These are phyloP conservation scores for Loxodes magnus DNA, from an alignment of 73 alveolate genomes.

Conservation along the genomic window DNA sequence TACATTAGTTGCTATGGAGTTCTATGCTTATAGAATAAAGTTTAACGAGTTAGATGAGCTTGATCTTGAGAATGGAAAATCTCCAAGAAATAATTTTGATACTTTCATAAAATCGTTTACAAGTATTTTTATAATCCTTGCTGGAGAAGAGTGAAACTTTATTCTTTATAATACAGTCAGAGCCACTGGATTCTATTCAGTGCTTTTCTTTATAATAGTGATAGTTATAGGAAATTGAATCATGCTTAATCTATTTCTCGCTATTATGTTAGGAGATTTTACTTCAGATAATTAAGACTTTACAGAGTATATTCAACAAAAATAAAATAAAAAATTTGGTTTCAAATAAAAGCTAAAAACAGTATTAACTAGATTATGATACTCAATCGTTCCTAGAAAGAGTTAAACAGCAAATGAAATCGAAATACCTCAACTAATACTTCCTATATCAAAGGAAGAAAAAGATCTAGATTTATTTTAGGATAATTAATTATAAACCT, in stretches of 20 bases:
- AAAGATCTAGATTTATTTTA: no score
- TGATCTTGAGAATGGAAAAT: constrained; percentile 25
- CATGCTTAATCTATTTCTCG: constrained; percentile 83
- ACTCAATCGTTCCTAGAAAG: no score
- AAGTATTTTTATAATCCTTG: constrained; percentile 25
- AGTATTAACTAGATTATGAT: no score
- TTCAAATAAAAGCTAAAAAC: no score
- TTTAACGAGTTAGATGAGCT: no score
- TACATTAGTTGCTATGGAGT: constrained; percentile 87
- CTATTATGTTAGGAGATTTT: constrained; percentile 81
- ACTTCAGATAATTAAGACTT: constrained; percentile 14
- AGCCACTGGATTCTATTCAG: constrained; percentile 35
- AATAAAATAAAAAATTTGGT: no score
- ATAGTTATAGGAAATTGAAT: constrained; percentile 87
- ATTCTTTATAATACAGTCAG: constrained; percentile 9
- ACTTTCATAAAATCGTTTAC: constrained; percentile 21
- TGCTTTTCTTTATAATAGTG: constrained; percentile 74
- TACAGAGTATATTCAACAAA: constrained; percentile 14
- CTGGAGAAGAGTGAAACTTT: constrained; percentile 54
- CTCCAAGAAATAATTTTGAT: constrained; percentile 28
- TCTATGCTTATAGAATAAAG: constrained; percentile 68
- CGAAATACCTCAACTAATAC: no score
- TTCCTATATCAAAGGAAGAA: no score
- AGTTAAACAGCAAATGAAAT: no score
- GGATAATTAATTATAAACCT: no score